These are phyloP conservation scores for Vairimorpha ceranae DNA, from an alignment of 371 early-diverging fungal species.

Conservation along the genomic window DNA sequence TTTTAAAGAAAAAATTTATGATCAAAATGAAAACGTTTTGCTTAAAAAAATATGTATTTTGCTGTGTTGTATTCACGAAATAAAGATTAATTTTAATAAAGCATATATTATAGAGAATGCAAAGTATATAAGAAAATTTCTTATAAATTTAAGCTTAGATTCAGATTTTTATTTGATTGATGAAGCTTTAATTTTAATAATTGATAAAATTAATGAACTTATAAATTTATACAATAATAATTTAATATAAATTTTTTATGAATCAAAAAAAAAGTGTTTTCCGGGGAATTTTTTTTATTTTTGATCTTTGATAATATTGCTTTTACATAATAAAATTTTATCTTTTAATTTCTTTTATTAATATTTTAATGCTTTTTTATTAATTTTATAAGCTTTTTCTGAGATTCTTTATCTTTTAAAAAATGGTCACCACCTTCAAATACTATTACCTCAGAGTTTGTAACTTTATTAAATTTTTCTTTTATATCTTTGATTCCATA, in stretches of 20 bases:
- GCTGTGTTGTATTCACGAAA: background rate
- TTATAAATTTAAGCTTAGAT: background rate
- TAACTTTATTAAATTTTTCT: slow-evolving; percentile 19
- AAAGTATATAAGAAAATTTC: background rate
- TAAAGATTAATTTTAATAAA: slow-evolving; percentile 5
- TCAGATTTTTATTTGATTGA: background rate
- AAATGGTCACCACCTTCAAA: slow-evolving; percentile 44
- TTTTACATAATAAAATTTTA: too few relatives aligned
- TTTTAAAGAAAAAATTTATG: background rate
- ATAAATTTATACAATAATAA: too few relatives aligned
- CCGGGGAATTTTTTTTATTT: too few relatives aligned
- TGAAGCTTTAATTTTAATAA: background rate
- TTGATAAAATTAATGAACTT: slow-evolving; percentile 10
- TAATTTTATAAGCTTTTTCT: slow-evolving; percentile 12
- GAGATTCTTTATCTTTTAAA: background rate
- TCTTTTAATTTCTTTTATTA: too few relatives aligned
- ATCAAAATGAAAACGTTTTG: background rate
- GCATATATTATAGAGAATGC: background rate
- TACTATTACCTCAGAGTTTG: slow-evolving; percentile 8
- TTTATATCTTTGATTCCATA: slow-evolving; percentile 27
- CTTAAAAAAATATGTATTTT: background rate
- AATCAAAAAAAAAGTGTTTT: too few relatives aligned
- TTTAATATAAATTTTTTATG: too few relatives aligned
- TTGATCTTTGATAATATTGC: too few relatives aligned
- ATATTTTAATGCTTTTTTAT: slow-evolving; percentile 12